A percentile compares a stretch with the other conserved stretches of the same genome.
These are phyloP conservation scores for Aphanomyces stellatus DNA, from an alignment of 352 stramenopile genomes.

Conservation along the genomic window DNA sequence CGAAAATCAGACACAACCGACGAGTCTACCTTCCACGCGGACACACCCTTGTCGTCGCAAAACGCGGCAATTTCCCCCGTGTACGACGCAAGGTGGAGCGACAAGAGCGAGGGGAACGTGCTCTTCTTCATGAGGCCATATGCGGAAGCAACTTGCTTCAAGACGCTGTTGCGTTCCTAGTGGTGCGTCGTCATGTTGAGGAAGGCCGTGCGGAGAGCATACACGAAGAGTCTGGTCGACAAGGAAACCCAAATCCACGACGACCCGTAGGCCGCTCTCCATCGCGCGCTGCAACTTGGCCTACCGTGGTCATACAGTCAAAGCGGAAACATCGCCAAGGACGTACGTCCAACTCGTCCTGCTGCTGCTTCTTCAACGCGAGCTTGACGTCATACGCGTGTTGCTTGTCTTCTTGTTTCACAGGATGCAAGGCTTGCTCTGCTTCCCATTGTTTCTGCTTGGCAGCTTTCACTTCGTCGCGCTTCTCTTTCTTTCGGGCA, in stretches of 20 bases:
- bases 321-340: background rate
- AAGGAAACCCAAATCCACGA: conserved; percentile 61
- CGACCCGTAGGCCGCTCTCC: conserved; percentile 35
- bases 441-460: background rate
- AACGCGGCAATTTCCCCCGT: conserved; percentile 26
- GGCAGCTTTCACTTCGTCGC: background rate
- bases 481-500: background rate
- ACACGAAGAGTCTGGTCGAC: conserved; percentile 38
- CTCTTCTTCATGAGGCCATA: conserved; percentile 75
- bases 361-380: background rate
- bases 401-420: conserved; percentile 17
- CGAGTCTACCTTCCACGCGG: conserved; percentile 48
- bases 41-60: conserved; percentile 34
- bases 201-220: background rate
- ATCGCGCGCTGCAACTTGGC: conserved; percentile 58
- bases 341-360: conserved; percentile 6
- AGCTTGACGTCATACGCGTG: conserved; percentile 4
- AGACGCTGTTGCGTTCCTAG: conserved; percentile 65
- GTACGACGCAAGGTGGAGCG: conserved; percentile 49
- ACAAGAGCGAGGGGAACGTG: conserved; percentile 47
- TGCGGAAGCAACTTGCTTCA: conserved; percentile 69
- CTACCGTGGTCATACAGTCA: conserved; percentile 23
- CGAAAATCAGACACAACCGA: conserved; percentile 15
- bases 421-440: background rate
- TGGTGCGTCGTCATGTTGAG: background rate